Evolutionary conservation across 371 early-diverging fungal genomes (phyloP), one percentile per base, ranked within the genome.

Genomic region (Smittium culicis): DNA sequence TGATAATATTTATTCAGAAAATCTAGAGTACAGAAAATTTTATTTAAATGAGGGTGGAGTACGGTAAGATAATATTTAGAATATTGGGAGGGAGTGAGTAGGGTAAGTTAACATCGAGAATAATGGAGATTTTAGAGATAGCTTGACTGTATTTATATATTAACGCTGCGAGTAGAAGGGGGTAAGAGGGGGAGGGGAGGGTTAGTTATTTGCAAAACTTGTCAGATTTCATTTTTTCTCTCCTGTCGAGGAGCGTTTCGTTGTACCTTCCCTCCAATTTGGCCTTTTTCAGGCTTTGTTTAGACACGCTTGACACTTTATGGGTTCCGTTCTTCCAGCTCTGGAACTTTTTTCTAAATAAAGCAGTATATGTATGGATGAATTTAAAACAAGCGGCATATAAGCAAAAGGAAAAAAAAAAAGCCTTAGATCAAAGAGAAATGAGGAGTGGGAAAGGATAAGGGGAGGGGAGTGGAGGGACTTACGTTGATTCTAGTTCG

Each of bases 141-240:
- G n/a, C n/a, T n/a, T n/a, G n/a, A n/a, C n/a, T n/a, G n/a, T n/a
- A n/a, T n/a, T n/a, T n/a, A n/a, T n/a, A n/a, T n/a, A n/a, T n/a
- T n/a, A n/a, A n/a, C n/a, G n/a, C n/a, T n/a, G n/a, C n/a, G n/a
- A n/a, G n/a, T n/a, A n/a, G n/a, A n/a, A n/a, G n/a, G n/a, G n/a
- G n/a, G n/a, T n/a, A n/a, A n/a, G n/a, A n/a, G n/a, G n/a, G n/a
- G n/a, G n/a, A n/a, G n/a, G n/a, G n/a, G n/a, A n/a, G n/a, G n/a
- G n/a, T n/a, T n/a, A n/a, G n/a, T n/a, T 32, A 63, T 66, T 45
- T 28, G 45, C 66, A 66, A 66, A 66, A 66, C 32, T 66, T 66
- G 32, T 66, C 66, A 14, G 66, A n/a, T n/a, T 66, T 66, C 60
- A 66, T 58, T 59, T 45, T 66, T 29, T 56, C 60, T 31, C 66